Evolutionary conservation across 257 asterid species (phyloP).

Genomic region (Verbascum thapsus): DNA sequence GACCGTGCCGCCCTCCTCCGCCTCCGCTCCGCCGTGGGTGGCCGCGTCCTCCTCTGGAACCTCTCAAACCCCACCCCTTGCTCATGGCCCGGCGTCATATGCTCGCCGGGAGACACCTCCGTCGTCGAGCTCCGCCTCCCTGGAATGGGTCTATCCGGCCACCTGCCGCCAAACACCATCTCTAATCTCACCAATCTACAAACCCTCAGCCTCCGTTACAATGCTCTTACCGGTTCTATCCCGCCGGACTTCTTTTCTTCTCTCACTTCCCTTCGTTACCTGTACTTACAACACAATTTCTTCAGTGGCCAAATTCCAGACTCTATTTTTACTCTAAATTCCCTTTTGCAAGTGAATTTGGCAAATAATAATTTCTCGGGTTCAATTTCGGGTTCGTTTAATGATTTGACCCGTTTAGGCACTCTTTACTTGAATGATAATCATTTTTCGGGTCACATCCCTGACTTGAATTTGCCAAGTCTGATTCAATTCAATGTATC

Average conservation of each 20-base stretch:
- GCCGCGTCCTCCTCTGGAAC: constrained; percentile 79
- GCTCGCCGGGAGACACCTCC: constrained; percentile 55
- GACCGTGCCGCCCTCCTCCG: constrained; percentile 79
- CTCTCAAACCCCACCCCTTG: constrained; percentile 65
- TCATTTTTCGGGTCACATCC: constrained; percentile 64
- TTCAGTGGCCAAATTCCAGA: constrained; percentile 70
- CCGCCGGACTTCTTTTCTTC: constrained; percentile 63
- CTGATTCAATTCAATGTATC: constrained; percentile 74
- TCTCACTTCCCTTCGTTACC: constrained; percentile 54
- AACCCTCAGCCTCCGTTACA: constrained; percentile 86
- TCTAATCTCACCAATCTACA: constrained; percentile 60
- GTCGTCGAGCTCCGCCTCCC: constrained; percentile 79
- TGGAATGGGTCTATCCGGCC: constrained; percentile 83
- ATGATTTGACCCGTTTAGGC: constrained; percentile 67
- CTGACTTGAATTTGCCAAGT: constrained; percentile 54
- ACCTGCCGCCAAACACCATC: constrained; percentile 54
- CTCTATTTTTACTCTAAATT: constrained; percentile 48
- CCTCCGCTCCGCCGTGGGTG: constrained; percentile 77
- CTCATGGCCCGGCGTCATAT: constrained; percentile 71
- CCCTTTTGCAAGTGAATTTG: constrained; percentile 65
- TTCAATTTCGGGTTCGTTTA: constrained; percentile 51
- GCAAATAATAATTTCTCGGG: constrained; percentile 82
- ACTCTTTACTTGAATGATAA: constrained; percentile 77
- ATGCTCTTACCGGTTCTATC: constrained; percentile 64
- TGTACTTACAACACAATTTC: constrained; percentile 67